phyloP scores from a whole-genome alignment of 495 filamentous ascomycete species.

The Penicillium ochrochloron region DNA sequence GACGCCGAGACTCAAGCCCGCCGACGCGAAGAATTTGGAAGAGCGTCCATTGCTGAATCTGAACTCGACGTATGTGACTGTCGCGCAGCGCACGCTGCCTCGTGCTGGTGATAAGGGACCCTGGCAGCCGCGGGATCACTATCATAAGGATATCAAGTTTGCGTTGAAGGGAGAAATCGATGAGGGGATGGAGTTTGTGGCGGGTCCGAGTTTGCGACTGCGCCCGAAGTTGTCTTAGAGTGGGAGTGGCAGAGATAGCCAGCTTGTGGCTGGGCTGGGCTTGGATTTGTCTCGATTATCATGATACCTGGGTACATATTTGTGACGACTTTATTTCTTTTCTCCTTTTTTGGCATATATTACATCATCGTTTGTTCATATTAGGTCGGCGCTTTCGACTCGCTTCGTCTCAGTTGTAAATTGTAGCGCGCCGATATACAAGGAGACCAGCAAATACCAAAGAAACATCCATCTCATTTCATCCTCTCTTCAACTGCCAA shows the following conservation, averaged over 20 bases:
- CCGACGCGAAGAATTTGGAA: conserved; percentile 37
- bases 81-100: conserved; percentile 45
- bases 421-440: not conserved
- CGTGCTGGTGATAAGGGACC: conserved; percentile 52
- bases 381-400: not conserved
- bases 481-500: not conserved
- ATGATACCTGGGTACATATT: conserved; percentile 12
- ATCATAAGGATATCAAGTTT: conserved; percentile 56
- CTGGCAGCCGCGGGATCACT: conserved; percentile 60
- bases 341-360: not conserved
- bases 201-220: conserved; percentile 31
- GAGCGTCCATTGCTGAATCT: conserved; percentile 48
- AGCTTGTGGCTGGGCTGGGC: not conserved
- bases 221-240: conserved; percentile 29
- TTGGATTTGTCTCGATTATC: conserved; percentile 9
- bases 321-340: conserved; percentile 4
- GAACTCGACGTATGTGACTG: conserved; percentile 56
- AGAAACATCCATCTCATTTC: not conserved
- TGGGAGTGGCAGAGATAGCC: not conserved
- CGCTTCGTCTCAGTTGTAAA: not conserved
- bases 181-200: conserved; percentile 39
- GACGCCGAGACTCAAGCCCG: conserved; percentile 44
- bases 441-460: not conserved
- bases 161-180: conserved; percentile 53
- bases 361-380: not conserved